These are phyloP conservation scores for Athelia sp. DNA, from an alignment of 1,284 basidiomycete genomes.

Conservation along the genomic window DNA sequence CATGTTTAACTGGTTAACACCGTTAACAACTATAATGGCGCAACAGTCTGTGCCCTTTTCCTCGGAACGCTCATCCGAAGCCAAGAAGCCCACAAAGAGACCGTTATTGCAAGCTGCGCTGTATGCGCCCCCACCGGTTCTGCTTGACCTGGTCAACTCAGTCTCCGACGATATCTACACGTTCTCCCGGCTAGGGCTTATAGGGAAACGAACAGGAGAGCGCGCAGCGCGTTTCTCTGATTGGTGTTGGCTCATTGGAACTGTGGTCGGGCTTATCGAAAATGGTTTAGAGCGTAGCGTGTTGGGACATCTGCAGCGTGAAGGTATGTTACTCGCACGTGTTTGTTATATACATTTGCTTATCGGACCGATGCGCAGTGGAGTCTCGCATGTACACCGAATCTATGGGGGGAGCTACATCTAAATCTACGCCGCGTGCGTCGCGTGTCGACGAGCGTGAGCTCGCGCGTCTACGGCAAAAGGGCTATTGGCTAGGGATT, in stretches of 20 bases:
- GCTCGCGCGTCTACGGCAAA: slow-evolving; percentile 55
- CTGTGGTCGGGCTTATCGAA: slow-evolving; percentile 73
- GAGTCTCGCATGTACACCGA: slow-evolving; percentile 68
- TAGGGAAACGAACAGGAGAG: slow-evolving; percentile 57
- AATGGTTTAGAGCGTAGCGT: slow-evolving; percentile 72
- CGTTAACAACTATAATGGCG: slow-evolving; percentile 60
- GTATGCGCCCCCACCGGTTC: slow-evolving; percentile 76
- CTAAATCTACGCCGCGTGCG: slow-evolving; percentile 57
- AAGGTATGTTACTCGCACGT: slow-evolving; percentile 38
- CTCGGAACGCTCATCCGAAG: slow-evolving; percentile 30
- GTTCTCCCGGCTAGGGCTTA: slow-evolving; percentile 61
- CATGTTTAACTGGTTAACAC: slow-evolving; percentile 77
- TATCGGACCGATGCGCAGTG: slow-evolving; percentile 32
- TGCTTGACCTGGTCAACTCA: slow-evolving; percentile 70
- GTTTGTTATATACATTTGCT: neutral
- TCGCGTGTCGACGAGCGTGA: slow-evolving; percentile 68
- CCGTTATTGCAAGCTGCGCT: slow-evolving; percentile 67
- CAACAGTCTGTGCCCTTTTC: slow-evolving; percentile 60
- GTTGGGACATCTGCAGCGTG: slow-evolving; percentile 52
- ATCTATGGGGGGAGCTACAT: slow-evolving; percentile 66
- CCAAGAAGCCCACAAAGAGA: slow-evolving; percentile 28
- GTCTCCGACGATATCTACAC: slow-evolving; percentile 73
- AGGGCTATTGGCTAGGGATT: slow-evolving; percentile 72
- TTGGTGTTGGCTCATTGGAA: slow-evolving; percentile 79
- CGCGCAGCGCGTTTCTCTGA: slow-evolving; percentile 69